Conservation (phyloP, 2,329 filamentous ascomycete genomes). For the Hirsutella minnesotensis region DNA sequence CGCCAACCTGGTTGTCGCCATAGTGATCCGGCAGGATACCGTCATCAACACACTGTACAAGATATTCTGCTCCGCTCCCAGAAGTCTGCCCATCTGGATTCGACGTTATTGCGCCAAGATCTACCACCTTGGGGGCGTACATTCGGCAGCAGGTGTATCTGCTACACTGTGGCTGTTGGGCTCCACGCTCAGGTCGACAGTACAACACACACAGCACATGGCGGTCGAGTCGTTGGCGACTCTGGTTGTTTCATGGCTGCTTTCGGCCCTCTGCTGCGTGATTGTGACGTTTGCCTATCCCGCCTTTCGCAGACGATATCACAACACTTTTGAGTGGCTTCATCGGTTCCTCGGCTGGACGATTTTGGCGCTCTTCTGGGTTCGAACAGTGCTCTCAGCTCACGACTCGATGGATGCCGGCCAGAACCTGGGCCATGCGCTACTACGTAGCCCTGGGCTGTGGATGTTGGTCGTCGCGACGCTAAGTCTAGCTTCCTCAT, state of each 20-base stretch:
- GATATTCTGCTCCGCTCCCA: constrained; percentile 31
- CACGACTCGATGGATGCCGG: constrained; percentile 26
- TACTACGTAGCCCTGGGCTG: constrained; percentile 34
- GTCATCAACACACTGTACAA: constrained; percentile 40
- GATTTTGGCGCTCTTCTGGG: constrained; percentile 53
- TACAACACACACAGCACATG: constrained; percentile 16
- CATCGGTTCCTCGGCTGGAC: constrained; percentile 66
- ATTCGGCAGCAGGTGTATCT: constrained; percentile 36
- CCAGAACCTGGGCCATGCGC: constrained; percentile 20
- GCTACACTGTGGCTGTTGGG: constrained; percentile 37
- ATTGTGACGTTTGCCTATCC: constrained; percentile 56
- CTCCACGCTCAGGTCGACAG: constrained; percentile 25
- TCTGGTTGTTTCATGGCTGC: constrained; percentile 41
- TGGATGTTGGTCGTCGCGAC: constrained; percentile 60
- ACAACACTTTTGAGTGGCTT: constrained; percentile 58
- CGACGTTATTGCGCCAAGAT: constrained; percentile 36
- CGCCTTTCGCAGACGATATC: constrained; percentile 45
- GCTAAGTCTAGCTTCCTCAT: constrained; percentile 55
- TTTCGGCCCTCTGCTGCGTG: constrained; percentile 42
- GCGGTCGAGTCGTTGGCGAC: constrained; percentile 26
- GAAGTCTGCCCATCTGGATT: constrained; percentile 33
- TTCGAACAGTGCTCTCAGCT: constrained; percentile 44
- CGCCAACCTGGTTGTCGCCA: constrained; percentile 36
- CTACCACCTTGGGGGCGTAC: constrained; percentile 40
- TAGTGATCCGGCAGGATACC: constrained; percentile 40